These are phyloP conservation scores for Amylocystis lapponica DNA, from an alignment of 768 basidiomycete species.

Conservation along the genomic window DNA sequence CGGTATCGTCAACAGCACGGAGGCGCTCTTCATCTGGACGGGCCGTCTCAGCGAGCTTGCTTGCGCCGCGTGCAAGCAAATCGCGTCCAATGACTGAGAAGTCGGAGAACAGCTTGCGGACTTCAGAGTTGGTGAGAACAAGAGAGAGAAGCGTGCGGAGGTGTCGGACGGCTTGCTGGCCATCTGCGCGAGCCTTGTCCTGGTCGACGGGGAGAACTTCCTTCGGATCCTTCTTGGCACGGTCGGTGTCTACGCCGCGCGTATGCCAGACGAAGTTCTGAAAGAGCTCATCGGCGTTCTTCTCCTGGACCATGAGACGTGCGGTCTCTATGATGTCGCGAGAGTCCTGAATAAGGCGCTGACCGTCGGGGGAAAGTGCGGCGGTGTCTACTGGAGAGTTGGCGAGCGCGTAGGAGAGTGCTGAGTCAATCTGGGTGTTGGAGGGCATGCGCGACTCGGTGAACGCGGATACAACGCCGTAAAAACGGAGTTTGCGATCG, in stretches of 20 bases:
- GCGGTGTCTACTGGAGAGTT: constrained; percentile 53
- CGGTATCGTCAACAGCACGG: constrained; percentile 61
- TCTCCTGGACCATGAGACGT: constrained; percentile 65
- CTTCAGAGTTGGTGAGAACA: constrained; percentile 89
- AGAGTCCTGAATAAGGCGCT: constrained; percentile 69
- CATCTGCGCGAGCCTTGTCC: constrained; percentile 28
- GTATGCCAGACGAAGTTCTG: constrained; percentile 90
- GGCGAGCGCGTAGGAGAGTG: constrained; percentile 60
- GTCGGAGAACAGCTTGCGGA: constrained; percentile 82
- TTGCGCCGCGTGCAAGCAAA: constrained; percentile 67
- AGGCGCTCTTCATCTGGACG: constrained; percentile 63
- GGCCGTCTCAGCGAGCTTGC: constrained; percentile 62
- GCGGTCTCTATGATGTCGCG: constrained; percentile 75
- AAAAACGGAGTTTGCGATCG: constrained; percentile 79
- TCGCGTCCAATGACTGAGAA: constrained; percentile 77
- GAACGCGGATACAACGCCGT: constrained; percentile 77
- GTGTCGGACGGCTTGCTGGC: constrained; percentile 63
- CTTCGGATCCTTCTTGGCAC: constrained; percentile 36
- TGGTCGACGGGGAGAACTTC: constrained; percentile 45
- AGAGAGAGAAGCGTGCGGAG: constrained; percentile 84
- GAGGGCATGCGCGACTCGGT: constrained; percentile 73
- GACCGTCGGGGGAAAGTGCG: constrained; percentile 73
- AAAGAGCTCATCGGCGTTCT: constrained; percentile 88
- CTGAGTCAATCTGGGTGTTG: constrained; percentile 73
- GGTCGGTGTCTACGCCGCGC: constrained; percentile 41